phyloP scores from a whole-genome alignment of 1,284 basidiomycete genomes.

The Dichomitus squalens region DNA sequence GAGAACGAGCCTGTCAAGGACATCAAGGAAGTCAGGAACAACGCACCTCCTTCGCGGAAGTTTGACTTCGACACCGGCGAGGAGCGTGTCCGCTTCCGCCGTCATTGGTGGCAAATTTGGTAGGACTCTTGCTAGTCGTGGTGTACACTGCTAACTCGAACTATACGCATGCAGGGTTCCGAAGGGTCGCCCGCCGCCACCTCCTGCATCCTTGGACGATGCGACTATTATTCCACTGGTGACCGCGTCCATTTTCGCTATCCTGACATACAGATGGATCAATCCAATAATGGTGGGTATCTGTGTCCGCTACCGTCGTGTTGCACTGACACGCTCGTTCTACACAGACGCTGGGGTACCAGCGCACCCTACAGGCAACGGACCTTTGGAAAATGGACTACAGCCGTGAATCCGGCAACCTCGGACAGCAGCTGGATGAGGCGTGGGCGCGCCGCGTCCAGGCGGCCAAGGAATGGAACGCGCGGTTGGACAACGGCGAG shows the following conservation, averaged over 20 bases:
- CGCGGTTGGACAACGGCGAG: slow-evolving; percentile 49
- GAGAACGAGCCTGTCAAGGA: slow-evolving; percentile 7
- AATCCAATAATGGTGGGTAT: slow-evolving; percentile 69
- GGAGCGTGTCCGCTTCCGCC: slow-evolving; percentile 44
- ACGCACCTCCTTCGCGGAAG: slow-evolving; percentile 18
- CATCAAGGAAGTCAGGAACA: background rate
- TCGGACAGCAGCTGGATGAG: slow-evolving; percentile 53
- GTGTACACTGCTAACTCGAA: background rate
- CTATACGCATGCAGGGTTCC: slow-evolving; percentile 53
- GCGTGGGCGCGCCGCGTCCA: slow-evolving; percentile 49
- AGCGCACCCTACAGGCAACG: slow-evolving; percentile 71
- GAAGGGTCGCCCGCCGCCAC: slow-evolving; percentile 56
- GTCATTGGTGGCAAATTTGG: slow-evolving; percentile 54
- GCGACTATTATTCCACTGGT: slow-evolving; percentile 64
- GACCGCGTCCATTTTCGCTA: slow-evolving; percentile 55
- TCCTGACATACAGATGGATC: slow-evolving; percentile 66
- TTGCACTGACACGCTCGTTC: background rate
- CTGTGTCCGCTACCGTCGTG: background rate
- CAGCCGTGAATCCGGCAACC: slow-evolving; percentile 48
- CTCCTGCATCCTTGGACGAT: slow-evolving; percentile 58
- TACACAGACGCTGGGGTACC: slow-evolving; percentile 57
- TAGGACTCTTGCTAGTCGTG: slow-evolving; percentile 13
- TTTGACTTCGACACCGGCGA: slow-evolving; percentile 51
- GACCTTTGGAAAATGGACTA: slow-evolving; percentile 75
- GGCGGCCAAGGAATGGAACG: slow-evolving; percentile 58